These are phyloP conservation scores for Russula olivacea DNA, from an alignment of 768 basidiomycete genomes.

Conservation along the genomic window DNA sequence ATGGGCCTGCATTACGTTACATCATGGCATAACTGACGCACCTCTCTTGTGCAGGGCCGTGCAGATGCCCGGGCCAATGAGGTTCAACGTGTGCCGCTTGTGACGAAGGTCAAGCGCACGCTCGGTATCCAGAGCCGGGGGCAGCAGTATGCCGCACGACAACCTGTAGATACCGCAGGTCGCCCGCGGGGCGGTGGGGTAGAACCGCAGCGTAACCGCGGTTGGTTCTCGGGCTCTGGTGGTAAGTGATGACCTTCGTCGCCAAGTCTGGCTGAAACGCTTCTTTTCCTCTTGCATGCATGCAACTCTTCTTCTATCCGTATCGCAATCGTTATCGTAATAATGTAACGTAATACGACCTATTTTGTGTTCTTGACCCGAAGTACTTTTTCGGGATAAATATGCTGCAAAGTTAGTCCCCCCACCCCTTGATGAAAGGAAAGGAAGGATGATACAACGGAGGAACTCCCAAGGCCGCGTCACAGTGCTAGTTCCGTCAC, in stretches of 20 bases:
- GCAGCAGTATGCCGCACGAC: too few species aligned
- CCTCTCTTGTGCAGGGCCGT: conserved; percentile 35
- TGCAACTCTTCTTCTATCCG: background rate
- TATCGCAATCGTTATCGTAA: background rate
- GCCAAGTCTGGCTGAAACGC: background rate
- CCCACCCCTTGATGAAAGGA: background rate
- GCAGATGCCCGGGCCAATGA: conserved; percentile 26
- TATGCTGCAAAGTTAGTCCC: too few species aligned
- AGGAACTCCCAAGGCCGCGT: background rate
- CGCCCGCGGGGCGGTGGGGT: too few species aligned
- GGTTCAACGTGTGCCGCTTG: conserved; percentile 41
- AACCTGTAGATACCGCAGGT: too few species aligned
- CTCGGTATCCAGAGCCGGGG: conserved; percentile 42
- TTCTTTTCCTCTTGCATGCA: background rate
- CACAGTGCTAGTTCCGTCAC: background rate
- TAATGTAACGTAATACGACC: background rate
- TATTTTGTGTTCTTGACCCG: background rate
- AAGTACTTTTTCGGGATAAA: background rate
- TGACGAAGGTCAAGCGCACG: conserved; percentile 47
- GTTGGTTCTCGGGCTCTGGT: background rate
- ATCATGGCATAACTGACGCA: background rate
- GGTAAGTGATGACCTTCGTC: background rate
- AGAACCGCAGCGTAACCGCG: background rate
- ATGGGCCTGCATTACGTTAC: background rate
- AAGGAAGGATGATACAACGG: background rate